phyloP scores from a whole-genome alignment of 176 grass and related monocot species.

The Coix lacrymajobi region DNA sequence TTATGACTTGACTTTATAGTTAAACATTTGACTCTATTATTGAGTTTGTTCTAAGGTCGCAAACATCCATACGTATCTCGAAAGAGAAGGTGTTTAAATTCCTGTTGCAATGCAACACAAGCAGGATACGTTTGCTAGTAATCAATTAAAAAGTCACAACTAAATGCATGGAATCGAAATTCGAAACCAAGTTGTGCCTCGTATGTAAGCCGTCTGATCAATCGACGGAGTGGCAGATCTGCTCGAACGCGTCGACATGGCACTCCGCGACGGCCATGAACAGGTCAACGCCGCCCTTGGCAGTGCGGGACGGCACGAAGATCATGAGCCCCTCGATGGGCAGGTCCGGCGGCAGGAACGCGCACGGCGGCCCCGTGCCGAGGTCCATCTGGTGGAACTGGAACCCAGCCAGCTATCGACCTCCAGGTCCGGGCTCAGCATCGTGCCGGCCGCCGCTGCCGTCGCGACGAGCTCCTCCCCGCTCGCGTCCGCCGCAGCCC shows the following conservation, averaged over 20 bases:
- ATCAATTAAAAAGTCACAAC: no score
- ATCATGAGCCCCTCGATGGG: slow-evolving; percentile 23
- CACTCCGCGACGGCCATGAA: slow-evolving; percentile 5
- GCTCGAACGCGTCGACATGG: neutral
- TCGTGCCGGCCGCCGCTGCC: slow-evolving; percentile 7
- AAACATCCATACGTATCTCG: no score
- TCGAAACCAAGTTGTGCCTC: neutral
- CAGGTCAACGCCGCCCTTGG: slow-evolving; percentile 21
- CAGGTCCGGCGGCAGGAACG: slow-evolving; percentile 24
- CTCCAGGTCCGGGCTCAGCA: slow-evolving; percentile 33
- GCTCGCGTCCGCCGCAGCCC: neutral
- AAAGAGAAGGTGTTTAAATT: no score
- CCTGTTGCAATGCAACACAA: no score
- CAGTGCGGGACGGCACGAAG: slow-evolving; percentile 16
- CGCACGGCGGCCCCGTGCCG: slow-evolving; percentile 28
- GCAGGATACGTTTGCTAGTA: no score
- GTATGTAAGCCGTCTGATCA: neutral
- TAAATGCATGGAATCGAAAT: no score
- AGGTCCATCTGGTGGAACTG: slow-evolving; percentile 41
- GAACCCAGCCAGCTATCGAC: slow-evolving; percentile 54
- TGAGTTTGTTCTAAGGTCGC: no score
- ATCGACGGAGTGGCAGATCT: slow-evolving; percentile 30
- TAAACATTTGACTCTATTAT: no score
- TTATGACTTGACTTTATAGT: no score
- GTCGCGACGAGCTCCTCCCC: slow-evolving; percentile 24